Evolutionary conservation across 1,139 yeast genomes (phyloP).

Genomic region (Blastobotrys buckinghamii): DNA sequence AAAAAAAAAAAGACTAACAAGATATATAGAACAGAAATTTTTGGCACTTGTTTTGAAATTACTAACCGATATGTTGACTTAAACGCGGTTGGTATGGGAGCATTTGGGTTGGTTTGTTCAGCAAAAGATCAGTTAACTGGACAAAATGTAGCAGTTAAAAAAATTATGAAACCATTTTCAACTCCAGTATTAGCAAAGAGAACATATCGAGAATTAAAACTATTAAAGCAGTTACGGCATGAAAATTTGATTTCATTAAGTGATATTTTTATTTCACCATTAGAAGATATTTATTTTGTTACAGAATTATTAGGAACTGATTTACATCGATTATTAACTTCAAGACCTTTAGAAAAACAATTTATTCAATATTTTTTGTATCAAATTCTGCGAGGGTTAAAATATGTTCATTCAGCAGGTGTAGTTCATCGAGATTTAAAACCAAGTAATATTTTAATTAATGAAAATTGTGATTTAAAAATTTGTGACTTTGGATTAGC

Average conservation of each 20-base stretch:
- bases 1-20: neutral
- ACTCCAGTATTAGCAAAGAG: slow-evolving; percentile 94
- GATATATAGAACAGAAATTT: slow-evolving; percentile 42
- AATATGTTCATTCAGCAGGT: slow-evolving; percentile 95
- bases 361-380: slow-evolving; percentile 94
- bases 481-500: slow-evolving; percentile 97
- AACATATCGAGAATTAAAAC: slow-evolving; percentile 90
- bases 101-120: slow-evolving; percentile 95
- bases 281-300: slow-evolving; percentile 95
- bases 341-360: slow-evolving; percentile 92
- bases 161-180: slow-evolving; percentile 94
- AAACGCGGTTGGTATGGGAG: slow-evolving; percentile 99
- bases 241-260: slow-evolving; percentile 90
- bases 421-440: slow-evolving; percentile 90
- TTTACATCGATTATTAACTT: slow-evolving; percentile 80
- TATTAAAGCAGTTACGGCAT: slow-evolving; percentile 87
- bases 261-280: slow-evolving; percentile 89
- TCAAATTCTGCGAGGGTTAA: slow-evolving; percentile 66
- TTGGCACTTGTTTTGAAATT: slow-evolving; percentile 57
- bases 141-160: slow-evolving; percentile 94
- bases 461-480: slow-evolving; percentile 92
- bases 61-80: slow-evolving; percentile 69
- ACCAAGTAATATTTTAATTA: slow-evolving; percentile 87
- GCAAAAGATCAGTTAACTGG: slow-evolving; percentile 88
- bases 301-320: slow-evolving; percentile 97